These are phyloP conservation scores for Trifolium repens DNA, from an alignment of 306 rosid species.

Conservation along the genomic window DNA sequence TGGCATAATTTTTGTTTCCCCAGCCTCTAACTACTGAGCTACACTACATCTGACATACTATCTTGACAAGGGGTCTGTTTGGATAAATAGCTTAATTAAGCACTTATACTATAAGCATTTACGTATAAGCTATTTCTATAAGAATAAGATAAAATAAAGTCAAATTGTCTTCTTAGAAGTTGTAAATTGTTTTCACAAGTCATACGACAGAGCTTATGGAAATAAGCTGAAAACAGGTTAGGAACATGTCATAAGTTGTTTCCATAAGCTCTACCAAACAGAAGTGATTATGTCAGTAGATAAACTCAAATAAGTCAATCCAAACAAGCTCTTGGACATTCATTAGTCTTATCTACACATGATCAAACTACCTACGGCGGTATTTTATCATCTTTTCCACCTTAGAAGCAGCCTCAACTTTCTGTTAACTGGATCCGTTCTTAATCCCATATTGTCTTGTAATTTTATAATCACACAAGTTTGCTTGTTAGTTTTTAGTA, in stretches of 20 bases:
- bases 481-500: not conserved
- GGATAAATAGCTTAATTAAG: not conserved
- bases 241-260: not conserved
- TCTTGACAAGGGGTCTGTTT: not conserved
- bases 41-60: not conserved
- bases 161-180: not conserved
- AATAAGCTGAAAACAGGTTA: not conserved
- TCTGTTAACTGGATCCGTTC: not conserved
- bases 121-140: not conserved
- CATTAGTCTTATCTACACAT: not conserved
- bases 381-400: not conserved
- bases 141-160: not conserved
- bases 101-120: not conserved
- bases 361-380: not conserved
- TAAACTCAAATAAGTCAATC: not conserved
- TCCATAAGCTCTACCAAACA: not conserved
- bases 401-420: not conserved
- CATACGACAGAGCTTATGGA: not conserved
- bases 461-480: slow-evolving; percentile 21
- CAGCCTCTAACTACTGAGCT: not conserved
- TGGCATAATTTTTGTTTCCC: not conserved
- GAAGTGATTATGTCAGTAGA: not conserved
- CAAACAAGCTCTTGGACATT: not conserved
- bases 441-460: slow-evolving; percentile 1
- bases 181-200: not conserved